These are phyloP conservation scores for Arachnomyces sp. DNA, from an alignment of 2,329 filamentous ascomycete species.

Conservation along the genomic window DNA sequence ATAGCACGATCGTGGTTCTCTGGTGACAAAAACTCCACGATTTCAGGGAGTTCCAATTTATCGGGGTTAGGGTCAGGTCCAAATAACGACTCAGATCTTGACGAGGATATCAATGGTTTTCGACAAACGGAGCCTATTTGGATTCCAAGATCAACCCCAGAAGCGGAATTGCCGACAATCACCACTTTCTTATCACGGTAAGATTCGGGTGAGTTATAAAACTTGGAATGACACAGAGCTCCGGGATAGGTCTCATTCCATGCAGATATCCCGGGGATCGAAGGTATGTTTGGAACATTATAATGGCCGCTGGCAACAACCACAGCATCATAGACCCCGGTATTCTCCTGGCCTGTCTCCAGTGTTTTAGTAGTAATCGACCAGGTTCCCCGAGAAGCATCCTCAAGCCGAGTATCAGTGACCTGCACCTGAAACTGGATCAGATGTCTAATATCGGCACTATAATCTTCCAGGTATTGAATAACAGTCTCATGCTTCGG, in stretches of 20 bases:
- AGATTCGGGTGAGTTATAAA: conserved; percentile 58
- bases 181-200: conserved; percentile 67
- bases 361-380: conserved; percentile 48
- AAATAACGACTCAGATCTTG: conserved; percentile 44
- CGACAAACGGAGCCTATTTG: conserved; percentile 60
- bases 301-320: conserved; percentile 71
- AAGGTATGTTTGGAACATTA: conserved; percentile 58
- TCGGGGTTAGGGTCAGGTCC: conserved; percentile 32
- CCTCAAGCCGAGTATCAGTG: conserved; percentile 43
- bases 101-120: conserved; percentile 56
- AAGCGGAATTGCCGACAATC: conserved; percentile 76
- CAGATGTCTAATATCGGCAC: conserved; percentile 56
- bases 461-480: conserved; percentile 65
- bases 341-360: conserved; percentile 30
- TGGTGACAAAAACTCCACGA: conserved; percentile 48
- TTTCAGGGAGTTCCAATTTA: conserved; percentile 51
- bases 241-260: conserved; percentile 55
- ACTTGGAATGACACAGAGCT: conserved; percentile 66
- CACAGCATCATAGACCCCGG: conserved; percentile 60
- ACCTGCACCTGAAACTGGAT: conserved; percentile 67
- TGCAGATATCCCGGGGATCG: conserved; percentile 49
- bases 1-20: conserved; percentile 48
- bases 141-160: conserved; percentile 70
- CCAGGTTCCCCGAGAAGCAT: conserved; percentile 46
- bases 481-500: conserved; percentile 64